Evolutionary conservation across 345 rosid species (phyloP).

Genomic region (Brassica nigra): DNA sequence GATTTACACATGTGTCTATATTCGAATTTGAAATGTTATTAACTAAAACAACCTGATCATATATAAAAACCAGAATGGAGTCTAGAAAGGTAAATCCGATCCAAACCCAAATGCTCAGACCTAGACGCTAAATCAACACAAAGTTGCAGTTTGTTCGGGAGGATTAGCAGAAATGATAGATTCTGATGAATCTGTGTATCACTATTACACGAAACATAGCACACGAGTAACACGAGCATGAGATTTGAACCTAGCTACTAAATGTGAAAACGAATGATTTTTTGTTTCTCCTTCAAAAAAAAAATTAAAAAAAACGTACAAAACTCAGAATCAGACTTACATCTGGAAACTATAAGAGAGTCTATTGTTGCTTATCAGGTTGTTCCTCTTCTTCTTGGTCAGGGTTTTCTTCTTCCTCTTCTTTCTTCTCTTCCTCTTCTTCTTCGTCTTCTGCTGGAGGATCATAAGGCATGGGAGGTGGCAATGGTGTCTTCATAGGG

Average conservation of each 20-base stretch:
- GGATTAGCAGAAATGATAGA: not conserved
- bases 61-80: too few relatives aligned
- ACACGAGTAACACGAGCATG: slow-evolving; percentile 6
- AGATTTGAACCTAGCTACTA: slow-evolving; percentile 27
- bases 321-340: slow-evolving; percentile 29
- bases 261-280: slow-evolving; percentile 2
- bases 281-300: not conserved
- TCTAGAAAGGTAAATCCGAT: too few relatives aligned
- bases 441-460: slow-evolving; percentile 80
- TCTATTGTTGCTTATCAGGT: slow-evolving; percentile 44
- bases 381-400: slow-evolving; percentile 62
- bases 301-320: not conserved
- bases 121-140: too few relatives aligned
- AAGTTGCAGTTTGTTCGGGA: too few relatives aligned
- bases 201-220: slow-evolving; percentile 18
- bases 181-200: not conserved
- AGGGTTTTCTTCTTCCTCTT: slow-evolving; percentile 59
- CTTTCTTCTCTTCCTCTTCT: slow-evolving; percentile 71
- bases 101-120: too few relatives aligned
- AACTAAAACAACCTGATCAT: too few relatives aligned
- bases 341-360: slow-evolving; percentile 12
- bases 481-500: slow-evolving; percentile 81
- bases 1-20: too few relatives aligned
- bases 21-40: too few relatives aligned
- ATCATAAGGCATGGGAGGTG: slow-evolving; percentile 72